Conservation (phyloP, 306 rosid species). For the Canavalia gladiata region DNA sequence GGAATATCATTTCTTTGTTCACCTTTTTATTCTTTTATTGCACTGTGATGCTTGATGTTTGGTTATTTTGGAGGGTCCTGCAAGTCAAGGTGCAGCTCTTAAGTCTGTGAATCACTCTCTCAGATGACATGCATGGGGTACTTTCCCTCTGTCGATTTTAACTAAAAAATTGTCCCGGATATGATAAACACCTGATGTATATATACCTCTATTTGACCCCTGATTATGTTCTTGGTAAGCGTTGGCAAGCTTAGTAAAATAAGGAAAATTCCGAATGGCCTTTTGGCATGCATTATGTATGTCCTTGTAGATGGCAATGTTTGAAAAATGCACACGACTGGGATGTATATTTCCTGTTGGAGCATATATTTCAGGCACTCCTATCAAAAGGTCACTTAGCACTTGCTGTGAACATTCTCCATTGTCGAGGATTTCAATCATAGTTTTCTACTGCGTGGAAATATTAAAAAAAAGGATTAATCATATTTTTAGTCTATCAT, state of each 20-base stretch:
- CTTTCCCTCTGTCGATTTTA: neutral
- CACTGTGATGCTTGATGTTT: conserved; percentile 6
- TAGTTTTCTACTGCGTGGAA: neutral
- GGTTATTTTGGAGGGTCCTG: conserved; percentile 28
- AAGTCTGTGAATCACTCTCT: neutral
- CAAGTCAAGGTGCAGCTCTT: neutral
- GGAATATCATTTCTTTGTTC: conserved; percentile 16
- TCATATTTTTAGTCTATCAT: too few species aligned
- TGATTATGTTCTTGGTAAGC: neutral
- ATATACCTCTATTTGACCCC: neutral
- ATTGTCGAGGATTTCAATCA: neutral
- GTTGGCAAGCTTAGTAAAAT: neutral
- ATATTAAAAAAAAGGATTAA: neutral
- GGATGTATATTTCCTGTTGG: neutral
- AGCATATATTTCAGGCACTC: neutral
- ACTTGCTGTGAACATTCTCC: conserved; percentile 3
- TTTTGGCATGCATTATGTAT: neutral
- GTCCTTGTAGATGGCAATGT: neutral
- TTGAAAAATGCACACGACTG: neutral
- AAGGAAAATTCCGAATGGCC: neutral
- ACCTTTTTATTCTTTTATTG: neutral
- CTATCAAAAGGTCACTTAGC: neutral
- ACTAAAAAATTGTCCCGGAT: neutral
- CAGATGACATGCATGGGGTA: neutral
- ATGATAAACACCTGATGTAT: conserved; percentile 12